Evolutionary conservation across 2,329 filamentous ascomycete species (phyloP), one percentile per base, ranked within the genome.

Genomic region (Sporothrix mexicana): DNA sequence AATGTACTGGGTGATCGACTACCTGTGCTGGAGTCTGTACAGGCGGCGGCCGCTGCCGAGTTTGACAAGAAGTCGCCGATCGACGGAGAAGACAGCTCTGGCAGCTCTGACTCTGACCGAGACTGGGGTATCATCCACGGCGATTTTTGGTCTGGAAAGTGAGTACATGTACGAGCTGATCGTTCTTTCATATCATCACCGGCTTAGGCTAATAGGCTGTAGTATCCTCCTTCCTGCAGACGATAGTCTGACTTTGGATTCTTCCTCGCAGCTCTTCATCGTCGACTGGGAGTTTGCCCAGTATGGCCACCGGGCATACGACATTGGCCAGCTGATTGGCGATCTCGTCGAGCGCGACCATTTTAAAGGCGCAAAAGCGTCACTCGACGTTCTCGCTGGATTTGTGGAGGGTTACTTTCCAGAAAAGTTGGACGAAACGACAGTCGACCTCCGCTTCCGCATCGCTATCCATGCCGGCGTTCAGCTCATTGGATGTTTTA

Each of bases 261-360:
- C 30, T 62, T 23, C 68, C 10, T 51, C 61, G 5, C 23, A 78
- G 1, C 72, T 84, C 6, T 80, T 83, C 71, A 74, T 84, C n/a
- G 80, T 83, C 51, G 83, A 85, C 75, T 85, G 83, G 83, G 83
- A 85, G 73, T 72, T 82, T 17, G 76, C 78, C 17, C 83, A 85
- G 17, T 79, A 80, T 36, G 82, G 82, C 2, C 76, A 78, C 62
- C 79, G 80, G 17, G 80, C 81, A 0, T 78, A 81, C 45, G 83
- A 85, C 70, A 76, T 84, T 0, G 83, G 81, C 13, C 79, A 82
- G 55, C 81, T 84, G 78, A 77, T 84, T 5, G 82, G 79, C 2
- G 83, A 85, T 67, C 75, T 84, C 1, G 83, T 82, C 17, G 59
- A 62, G 59, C 59, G 59, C 36, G 17, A 62, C 59, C 59, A 62